phyloP scores from a whole-genome alignment of 176 grass and related monocot species.

The Otatea glauca region DNA sequence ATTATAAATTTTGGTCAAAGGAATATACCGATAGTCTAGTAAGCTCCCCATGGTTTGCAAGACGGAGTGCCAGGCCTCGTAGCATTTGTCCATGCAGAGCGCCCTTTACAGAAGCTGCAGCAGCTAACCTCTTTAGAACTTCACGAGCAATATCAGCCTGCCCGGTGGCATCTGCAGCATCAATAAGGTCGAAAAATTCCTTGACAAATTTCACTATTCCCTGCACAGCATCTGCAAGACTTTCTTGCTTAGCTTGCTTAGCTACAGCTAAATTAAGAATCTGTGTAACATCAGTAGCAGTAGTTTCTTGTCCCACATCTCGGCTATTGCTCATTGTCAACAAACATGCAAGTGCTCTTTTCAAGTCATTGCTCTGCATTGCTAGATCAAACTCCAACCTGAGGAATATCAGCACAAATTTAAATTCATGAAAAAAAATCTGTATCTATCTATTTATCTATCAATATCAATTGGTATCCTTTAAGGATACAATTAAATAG shows the following conservation, averaged over 20 bases:
- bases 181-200: constrained; percentile 93
- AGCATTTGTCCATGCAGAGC: constrained; percentile 90
- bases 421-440: constrained; percentile 13
- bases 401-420: constrained; percentile 39
- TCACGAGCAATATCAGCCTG: constrained; percentile 92
- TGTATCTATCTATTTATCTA: constrained; percentile 11
- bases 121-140: constrained; percentile 91
- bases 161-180: constrained; percentile 98
- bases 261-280: constrained; percentile 92
- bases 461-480: constrained; percentile 12
- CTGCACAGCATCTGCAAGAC: constrained; percentile 89
- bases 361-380: constrained; percentile 97
- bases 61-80: constrained; percentile 82
- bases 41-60: constrained; percentile 98
- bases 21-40: constrained; percentile 90
- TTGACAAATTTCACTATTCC: constrained; percentile 99
- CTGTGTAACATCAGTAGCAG: constrained; percentile 78
- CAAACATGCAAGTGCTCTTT: constrained; percentile 94
- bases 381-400: constrained; percentile 99
- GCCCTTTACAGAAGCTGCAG: constrained; percentile 96
- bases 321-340: constrained; percentile 98
- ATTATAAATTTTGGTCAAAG: constrained; percentile 27
- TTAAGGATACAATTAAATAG: constrained; percentile 24
- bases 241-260: constrained; percentile 98
- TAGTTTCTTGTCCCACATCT: constrained; percentile 86